Percentiles rank a stretch among this genome's conserved stretches.
Conservation (phyloP, 2,329 filamentous ascomycete species). For the Botrytis paeoniae region DNA sequence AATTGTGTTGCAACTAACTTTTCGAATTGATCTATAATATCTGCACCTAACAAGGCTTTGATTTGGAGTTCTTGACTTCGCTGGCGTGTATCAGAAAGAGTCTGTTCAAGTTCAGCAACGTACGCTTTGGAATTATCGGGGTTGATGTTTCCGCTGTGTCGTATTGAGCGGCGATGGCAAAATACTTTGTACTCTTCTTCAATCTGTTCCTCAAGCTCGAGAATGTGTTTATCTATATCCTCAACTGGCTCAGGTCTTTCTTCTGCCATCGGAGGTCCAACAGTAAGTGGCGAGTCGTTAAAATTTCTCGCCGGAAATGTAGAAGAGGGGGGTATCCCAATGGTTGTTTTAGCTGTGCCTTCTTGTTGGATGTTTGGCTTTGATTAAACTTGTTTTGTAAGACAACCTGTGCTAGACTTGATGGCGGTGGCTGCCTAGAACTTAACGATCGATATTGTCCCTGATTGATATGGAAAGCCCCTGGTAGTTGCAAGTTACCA, state of each 20-base stretch:
- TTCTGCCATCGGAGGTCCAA: not conserved
- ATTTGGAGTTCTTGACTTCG: not conserved
- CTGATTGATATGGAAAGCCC: not conserved
- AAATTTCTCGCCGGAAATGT: not conserved
- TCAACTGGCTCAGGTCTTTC: not conserved
- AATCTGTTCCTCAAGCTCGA: not conserved
- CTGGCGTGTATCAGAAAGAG: too few relatives aligned
- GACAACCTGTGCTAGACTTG: not conserved
- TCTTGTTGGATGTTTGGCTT: not conserved
- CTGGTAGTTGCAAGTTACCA: not conserved
- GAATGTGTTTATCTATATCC: not conserved
- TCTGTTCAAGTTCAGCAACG: not conserved
- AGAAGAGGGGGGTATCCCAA: not conserved
- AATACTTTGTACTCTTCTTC: not conserved
- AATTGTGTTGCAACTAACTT: not conserved
- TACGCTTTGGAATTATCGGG: too few relatives aligned
- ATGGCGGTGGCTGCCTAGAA: not conserved
- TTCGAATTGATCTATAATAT: not conserved
- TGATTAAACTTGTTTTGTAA: not conserved
- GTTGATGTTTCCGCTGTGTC: not conserved
- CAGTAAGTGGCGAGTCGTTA: not conserved
- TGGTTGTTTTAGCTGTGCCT: not conserved
- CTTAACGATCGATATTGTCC: not conserved
- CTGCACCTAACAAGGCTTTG: not conserved
- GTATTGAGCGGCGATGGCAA: too few relatives aligned